Conservation (phyloP, 805 yeast genomes). For the Candida boidinii region DNA sequence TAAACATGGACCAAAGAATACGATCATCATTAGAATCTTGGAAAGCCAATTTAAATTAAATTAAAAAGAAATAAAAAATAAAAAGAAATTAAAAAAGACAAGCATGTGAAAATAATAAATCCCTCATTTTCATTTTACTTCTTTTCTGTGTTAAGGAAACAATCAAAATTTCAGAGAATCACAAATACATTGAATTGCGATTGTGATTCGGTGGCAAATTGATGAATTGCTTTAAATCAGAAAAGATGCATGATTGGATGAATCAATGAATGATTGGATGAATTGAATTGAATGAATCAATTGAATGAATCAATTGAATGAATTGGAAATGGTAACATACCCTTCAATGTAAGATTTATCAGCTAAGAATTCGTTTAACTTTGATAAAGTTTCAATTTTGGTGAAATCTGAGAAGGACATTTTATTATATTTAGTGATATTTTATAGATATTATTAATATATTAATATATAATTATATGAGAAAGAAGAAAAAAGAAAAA, state of each 20-base stretch:
- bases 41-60: neutral
- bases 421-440: conserved; percentile 15
- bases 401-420: conserved; percentile 82
- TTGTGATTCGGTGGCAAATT: no score
- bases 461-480: neutral
- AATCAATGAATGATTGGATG: no score
- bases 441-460: no score
- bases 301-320: neutral
- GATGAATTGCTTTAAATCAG: no score
- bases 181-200: no score
- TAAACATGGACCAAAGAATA: conserved; percentile 89
- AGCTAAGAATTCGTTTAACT: conserved; percentile 80
- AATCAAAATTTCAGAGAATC: no score
- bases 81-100: neutral
- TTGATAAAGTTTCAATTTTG: conserved; percentile 60
- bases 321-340: conserved; percentile 43
- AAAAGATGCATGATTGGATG: no score
- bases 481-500: neutral
- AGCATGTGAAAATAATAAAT: neutral
- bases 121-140: no score
- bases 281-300: neutral
- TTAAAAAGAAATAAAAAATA: neutral
- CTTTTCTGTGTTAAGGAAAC: no score
- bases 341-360: conserved; percentile 94
- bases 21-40: conserved; percentile 47